Base-by-base conservation (phyloP, 192 early-diverging fungal genomes). In the Jimgerdemannia flammicorona region DNA sequence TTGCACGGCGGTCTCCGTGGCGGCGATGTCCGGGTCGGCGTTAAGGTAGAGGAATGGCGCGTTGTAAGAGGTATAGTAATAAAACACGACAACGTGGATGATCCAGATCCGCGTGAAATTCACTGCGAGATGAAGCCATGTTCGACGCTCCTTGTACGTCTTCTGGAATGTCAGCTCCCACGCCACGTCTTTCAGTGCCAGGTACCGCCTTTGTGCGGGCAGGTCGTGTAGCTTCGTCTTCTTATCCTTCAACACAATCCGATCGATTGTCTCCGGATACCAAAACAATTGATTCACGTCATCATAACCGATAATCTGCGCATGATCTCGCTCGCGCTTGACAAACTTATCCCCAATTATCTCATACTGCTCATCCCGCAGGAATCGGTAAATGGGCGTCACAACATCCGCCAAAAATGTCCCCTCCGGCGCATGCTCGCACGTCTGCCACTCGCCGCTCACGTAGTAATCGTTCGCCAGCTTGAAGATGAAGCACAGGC, bases 21-120 rank as follows among this genome's bases (percentile, higher is more conserved):
- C 78, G 14, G 77, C 78, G 40, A 75, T 77, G 19, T 79, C 79
- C 10, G 73, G 72, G 59, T 83, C 77, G 65, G 18, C 43, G n/a
- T 70, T 65, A 70, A 79, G 86, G 82, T 93, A 93, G 42, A 95
- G 64, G 73, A 90, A 91, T 20, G 86, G 84, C 8, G 89, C 88
- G 64, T 91, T 90, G 75, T 86, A 89, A 74, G 88, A 85, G 44
- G 91, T 93, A 83, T 91, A 95, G 83, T 93, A 93, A 86, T 89
- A 95, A 80, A 91, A 95, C 14, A 89, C 77, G 3, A 88, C 86
- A 64, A 96, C 72, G 75, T 96, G 93, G 76, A 96, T 89, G 75
- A 95, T 90, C 94, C 94, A 96, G 64, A 95, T 90, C n/a, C 94
- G 93, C 39, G 91, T 91, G 71, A 96, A 95, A 80, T 95, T 96